Percentiles rank a stretch among this genome's conserved stretches.
Conservation (phyloP, 768 basidiomycete species). For the Suillus subluteus region DNA sequence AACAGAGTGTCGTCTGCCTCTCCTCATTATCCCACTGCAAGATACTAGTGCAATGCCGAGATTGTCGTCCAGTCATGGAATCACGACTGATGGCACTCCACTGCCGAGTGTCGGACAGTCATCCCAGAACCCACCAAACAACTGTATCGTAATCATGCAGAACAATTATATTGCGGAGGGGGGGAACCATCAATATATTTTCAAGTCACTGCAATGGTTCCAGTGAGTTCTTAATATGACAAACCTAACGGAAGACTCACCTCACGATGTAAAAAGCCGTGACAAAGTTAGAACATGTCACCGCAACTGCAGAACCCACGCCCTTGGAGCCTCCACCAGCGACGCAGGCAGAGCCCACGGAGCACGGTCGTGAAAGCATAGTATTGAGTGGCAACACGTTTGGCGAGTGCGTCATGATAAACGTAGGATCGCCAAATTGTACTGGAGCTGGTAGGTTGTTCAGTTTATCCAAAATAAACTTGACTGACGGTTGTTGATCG, state of each 20-base stretch:
- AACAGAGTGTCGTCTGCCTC: no score
- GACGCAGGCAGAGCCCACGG: background rate
- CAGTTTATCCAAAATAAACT: background rate
- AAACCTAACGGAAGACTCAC: background rate
- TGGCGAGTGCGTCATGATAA: background rate
- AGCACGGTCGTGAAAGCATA: background rate
- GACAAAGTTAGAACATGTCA: background rate
- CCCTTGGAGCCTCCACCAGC: no score
- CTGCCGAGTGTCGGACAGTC: background rate
- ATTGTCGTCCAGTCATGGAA: background rate
- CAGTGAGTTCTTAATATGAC: background rate
- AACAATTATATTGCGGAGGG: background rate
- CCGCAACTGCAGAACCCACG: background rate
- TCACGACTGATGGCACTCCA: background rate
- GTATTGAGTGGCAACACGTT: background rate
- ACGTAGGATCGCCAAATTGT: background rate
- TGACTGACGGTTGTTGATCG: no score
- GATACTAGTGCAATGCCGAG: background rate
- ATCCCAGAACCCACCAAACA: background rate
- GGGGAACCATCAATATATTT: no score
- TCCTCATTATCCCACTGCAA: background rate
- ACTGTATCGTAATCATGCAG: background rate
- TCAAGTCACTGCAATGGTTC: background rate
- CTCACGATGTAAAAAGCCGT: background rate
- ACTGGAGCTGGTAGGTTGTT: background rate